These are phyloP conservation scores for Eucalyptus microcorys DNA, from an alignment of 345 rosid species.

Conservation along the genomic window DNA sequence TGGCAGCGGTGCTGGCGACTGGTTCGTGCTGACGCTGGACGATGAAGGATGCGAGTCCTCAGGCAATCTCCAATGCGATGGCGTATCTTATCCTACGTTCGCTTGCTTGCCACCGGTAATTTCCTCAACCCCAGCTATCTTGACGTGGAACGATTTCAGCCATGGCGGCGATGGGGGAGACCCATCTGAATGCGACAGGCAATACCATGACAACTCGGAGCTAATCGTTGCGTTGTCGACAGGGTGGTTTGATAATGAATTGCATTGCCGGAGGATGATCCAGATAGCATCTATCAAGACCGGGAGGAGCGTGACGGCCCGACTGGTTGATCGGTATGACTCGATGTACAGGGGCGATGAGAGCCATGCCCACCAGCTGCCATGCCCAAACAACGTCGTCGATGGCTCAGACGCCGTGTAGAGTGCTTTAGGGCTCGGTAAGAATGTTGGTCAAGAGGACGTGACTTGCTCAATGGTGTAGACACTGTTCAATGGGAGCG, in stretches of 20 bases:
- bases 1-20: background rate
- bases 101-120: slow-evolving; percentile 20
- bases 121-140: background rate
- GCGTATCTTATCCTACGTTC: background rate
- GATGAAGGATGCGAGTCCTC: background rate
- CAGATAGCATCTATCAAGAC: slow-evolving; percentile 3
- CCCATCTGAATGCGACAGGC: slow-evolving; percentile 10
- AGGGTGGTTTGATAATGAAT: background rate
- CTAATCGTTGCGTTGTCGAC: slow-evolving; percentile 22
- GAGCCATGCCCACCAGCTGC: slow-evolving; percentile 20
- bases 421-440: slow-evolving; percentile 12
- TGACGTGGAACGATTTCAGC: slow-evolving; percentile 21
- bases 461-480: background rate
- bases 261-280: slow-evolving; percentile 17
- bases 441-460: slow-evolving; percentile 4
- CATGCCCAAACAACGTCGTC: slow-evolving; percentile 14
- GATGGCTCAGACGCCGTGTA: slow-evolving; percentile 28
- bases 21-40: background rate
- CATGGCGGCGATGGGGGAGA: slow-evolving; percentile 26
- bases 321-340: slow-evolving; percentile 33
- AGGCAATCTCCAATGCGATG: background rate
- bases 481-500: too few relatives aligned
- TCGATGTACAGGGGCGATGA: slow-evolving; percentile 14
- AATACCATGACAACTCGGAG: slow-evolving; percentile 2
- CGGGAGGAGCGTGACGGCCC: slow-evolving; percentile 1